phyloP scores from a whole-genome alignment of 2,329 filamentous ascomycete species.

The Fusarium udum region DNA sequence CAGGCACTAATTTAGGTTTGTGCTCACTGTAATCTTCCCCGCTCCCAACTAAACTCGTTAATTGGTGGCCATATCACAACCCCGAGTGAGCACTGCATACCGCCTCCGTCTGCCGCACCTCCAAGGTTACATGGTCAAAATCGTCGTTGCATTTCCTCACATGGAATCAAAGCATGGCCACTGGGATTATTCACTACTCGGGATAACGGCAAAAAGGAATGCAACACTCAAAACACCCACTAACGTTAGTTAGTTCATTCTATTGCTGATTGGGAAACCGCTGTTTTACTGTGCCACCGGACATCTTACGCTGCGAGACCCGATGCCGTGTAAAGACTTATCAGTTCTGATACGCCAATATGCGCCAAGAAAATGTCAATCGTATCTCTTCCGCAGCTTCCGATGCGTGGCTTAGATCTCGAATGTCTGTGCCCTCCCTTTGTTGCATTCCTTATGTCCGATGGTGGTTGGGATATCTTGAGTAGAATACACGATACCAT shows the following conservation, averaged over 20 bases:
- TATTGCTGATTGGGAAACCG: neutral
- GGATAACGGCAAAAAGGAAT: neutral
- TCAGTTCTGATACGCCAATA: neutral
- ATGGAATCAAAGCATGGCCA: neutral
- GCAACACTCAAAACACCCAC: neutral
- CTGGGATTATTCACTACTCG: neutral
- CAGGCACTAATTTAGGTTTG: neutral
- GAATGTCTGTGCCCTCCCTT: neutral
- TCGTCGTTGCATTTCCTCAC: neutral
- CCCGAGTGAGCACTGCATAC: neutral
- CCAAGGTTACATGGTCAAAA: neutral
- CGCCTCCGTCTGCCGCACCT: neutral
- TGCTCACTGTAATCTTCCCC: neutral
- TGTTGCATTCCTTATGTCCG: neutral
- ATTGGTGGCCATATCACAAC: neutral
- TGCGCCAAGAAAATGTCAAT: conserved; percentile 2
- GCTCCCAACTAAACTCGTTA: neutral
- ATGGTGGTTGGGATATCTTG: neutral
- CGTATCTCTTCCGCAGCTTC: conserved; percentile 7
- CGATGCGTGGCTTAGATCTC: neutral
- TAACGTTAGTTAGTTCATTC: no score
- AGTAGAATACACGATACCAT: neutral
- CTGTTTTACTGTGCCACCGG: neutral
- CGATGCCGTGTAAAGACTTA: neutral
- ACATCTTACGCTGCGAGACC: neutral